Base-by-base conservation (phyloP, 495 filamentous ascomycete species). In the Pyrenopolyporus hunteri region DNA sequence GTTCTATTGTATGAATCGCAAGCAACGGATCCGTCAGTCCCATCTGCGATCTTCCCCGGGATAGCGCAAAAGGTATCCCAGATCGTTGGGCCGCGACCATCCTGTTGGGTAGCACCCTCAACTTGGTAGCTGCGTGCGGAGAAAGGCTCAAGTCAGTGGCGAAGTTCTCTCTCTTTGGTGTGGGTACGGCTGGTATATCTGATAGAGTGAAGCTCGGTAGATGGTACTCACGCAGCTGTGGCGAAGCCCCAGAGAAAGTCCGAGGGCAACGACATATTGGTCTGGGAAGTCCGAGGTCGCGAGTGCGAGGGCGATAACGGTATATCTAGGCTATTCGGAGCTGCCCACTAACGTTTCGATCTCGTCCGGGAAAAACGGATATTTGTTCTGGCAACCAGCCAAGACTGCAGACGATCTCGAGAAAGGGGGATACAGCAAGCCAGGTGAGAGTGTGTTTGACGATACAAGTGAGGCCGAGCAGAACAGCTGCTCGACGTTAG, bases 211-310 rank as follows among this genome's bases (percentile, higher is more conserved):
- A 23, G 32, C 17, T 16, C 22, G 45, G 17, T 22, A 29, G 43
- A 54, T 14, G 44, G 39, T 57, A 80, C 80, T 74, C 69, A 89
- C 87, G 84, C 81, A 59, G 89, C 89, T 32, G 89, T 93, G 61
- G 89, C 88, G 72, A 89, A 93, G 49, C 89, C 89, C 89, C 90
- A 92, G 57, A 89, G 70, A 70, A 92, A 92, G 70, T 90, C 89
- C 45, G 84, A 81, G 36, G 86, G 87, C 53, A 92, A 79, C 69
- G 78, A 80, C 77, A 80, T 79, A 63, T 55, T 74, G 49, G 57
- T 40, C n/a, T 22, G 19, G 25, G n/a, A 28, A 25, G 9, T 49
- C 16, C 32, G 9, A 32, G 48, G 29, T 47, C 11, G 13, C 47
- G 46, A 26, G 52, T n/a, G n/a, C n/a, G 42, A 59, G 1, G 45